These are phyloP conservation scores for Xylariales sp. DNA, from an alignment of 2,329 filamentous ascomycete genomes.

Conservation along the genomic window DNA sequence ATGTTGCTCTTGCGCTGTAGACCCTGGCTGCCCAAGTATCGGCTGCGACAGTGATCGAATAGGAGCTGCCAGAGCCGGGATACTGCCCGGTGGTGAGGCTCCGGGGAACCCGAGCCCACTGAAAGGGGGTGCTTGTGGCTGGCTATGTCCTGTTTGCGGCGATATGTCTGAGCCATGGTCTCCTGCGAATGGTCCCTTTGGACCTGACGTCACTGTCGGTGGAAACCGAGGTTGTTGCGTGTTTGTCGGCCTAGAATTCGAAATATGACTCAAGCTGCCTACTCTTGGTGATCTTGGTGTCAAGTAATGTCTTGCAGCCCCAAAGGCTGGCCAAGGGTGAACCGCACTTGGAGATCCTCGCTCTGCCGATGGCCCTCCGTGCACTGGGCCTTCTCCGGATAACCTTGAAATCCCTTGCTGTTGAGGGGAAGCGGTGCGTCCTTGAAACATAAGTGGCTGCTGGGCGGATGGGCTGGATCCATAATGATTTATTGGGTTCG, in stretches of 20 bases:
- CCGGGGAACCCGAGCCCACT: slow-evolving; percentile 16
- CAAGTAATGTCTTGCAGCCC: slow-evolving; percentile 42
- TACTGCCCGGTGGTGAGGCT: slow-evolving; percentile 16
- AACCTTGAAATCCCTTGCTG: slow-evolving; percentile 17
- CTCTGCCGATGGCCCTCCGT: slow-evolving; percentile 23
- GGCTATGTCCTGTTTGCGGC: slow-evolving; percentile 1
- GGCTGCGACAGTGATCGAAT: slow-evolving; percentile 25
- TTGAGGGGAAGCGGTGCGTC: slow-evolving; percentile 15
- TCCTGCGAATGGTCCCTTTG: slow-evolving; percentile 16
- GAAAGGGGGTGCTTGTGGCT: slow-evolving; percentile 21
- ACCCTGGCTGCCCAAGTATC: slow-evolving; percentile 14
- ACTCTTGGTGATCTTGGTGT: slow-evolving; percentile 56
- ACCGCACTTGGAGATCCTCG: slow-evolving; percentile 25
- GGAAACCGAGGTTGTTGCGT: slow-evolving; percentile 23
- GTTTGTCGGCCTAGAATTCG: slow-evolving; percentile 24
- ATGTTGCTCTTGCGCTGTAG: slow-evolving; percentile 14
- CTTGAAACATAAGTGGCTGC: slow-evolving; percentile 18
- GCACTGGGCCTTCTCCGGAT: slow-evolving; percentile 15
- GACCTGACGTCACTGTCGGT: slow-evolving; percentile 13
- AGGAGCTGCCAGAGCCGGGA: slow-evolving; percentile 12
- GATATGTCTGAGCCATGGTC: slow-evolving; percentile 11
- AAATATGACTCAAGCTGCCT: slow-evolving; percentile 39
- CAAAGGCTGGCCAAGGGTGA: slow-evolving; percentile 27
- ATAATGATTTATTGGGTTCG: slow-evolving; percentile 15
- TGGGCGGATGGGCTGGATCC: slow-evolving; percentile 21